Base-by-base conservation (phyloP, 73 alveolate species). In the Stentor coeruleus region DNA sequence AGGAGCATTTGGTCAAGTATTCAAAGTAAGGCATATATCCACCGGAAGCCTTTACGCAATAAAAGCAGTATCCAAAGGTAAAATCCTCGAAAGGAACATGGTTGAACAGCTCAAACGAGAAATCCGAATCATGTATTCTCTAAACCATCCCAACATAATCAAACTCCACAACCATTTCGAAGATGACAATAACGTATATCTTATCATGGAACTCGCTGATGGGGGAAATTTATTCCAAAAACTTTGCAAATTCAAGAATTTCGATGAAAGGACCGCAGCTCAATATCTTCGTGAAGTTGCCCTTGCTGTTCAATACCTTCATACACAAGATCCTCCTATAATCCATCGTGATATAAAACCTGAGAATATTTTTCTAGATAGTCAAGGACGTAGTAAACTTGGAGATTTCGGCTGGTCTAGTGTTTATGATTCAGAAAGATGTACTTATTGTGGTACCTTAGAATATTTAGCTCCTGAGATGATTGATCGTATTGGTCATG, bases 391-490 rank as follows among this genome's bases (percentile, higher is more conserved):
- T 1, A 83, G 89, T 38, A 92, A 92, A 82, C 85, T 92, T 40
- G 97, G 94, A 3, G 97, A 92, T 84, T 92, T 92, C 74, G 97
- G 97, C 0, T 92, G 97, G 97, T 86, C 97, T 0, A 89, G 86
- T 84, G 88, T 85, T 84, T 85, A n/a, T n/a, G n/a, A n/a, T n/a
- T n/a, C n/a, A n/a, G 85, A 82, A 60, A 81, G 97, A 35, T 82
- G 74, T 39, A 91, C 97, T 20, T 91, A 88, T 81, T 91, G 97
- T 59, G 97, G 97, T 33, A 91, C 97, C 3, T 93, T 94, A 0
- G 95, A 91, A 85, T 91, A 91, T 72, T 58, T 91, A 31, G 93
- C 97, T 3, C 97, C 97, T n/a, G 97, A 91, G 84, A 91, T 91
- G 97, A 85, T 88, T 66, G 41, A 85, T 82, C 84, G 86, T 76